Evolutionary conservation across 148 eudicot species (phyloP).

Genomic region (Rheum nobile): DNA sequence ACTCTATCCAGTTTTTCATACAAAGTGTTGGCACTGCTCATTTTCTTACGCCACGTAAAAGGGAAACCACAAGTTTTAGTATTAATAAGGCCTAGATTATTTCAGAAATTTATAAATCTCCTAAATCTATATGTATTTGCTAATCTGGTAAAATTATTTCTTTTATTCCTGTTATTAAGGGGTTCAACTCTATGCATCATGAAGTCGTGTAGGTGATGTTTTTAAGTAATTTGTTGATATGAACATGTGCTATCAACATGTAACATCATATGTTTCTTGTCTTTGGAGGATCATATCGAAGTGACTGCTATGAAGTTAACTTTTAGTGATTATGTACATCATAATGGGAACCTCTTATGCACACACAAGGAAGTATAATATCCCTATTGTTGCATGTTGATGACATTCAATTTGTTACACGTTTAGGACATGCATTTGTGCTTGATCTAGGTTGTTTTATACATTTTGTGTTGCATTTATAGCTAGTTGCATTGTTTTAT

Average conservation of each 20-base stretch:
- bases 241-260: neutral
- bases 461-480: no score
- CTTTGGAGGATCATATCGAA: neutral
- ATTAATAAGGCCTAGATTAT: no score
- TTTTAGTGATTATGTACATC: neutral
- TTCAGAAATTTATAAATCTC: no score
- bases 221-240: neutral
- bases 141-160: neutral
- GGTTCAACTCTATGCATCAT: neutral
- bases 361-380: neutral
- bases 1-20: no score
- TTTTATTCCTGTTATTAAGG: neutral
- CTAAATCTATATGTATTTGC: no score
- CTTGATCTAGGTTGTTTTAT: no score
- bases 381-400: neutral
- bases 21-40: no score
- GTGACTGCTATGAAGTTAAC: neutral
- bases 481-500: no score
- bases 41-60: no score
- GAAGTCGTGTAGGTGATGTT: neutral
- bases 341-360: neutral
- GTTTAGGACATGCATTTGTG: no score
- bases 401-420: no score
- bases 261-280: neutral
- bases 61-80: no score